These are phyloP conservation scores for Melastoma candidum DNA, from an alignment of 441 rosid species.

Conservation along the genomic window DNA sequence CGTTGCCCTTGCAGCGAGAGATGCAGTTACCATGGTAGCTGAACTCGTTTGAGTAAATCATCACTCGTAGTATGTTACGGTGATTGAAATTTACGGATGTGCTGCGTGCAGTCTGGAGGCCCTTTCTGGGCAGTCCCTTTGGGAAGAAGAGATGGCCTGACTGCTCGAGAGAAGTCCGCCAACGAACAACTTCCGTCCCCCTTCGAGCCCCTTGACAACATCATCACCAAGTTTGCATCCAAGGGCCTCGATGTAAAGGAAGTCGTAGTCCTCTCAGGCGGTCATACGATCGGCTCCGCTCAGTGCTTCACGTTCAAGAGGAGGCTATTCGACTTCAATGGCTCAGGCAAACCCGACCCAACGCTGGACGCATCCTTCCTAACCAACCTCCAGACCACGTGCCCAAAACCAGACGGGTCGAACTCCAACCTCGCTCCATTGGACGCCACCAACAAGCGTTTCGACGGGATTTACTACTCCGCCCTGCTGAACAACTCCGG, in stretches of 20 bases:
- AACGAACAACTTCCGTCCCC: slow-evolving; percentile 61
- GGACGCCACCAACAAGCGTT: slow-evolving; percentile 31
- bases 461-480: slow-evolving; percentile 50
- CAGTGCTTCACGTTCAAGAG: slow-evolving; percentile 72
- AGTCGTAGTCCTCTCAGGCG: slow-evolving; percentile 89
- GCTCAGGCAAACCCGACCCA: slow-evolving; percentile 71
- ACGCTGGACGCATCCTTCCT: slow-evolving; percentile 39
- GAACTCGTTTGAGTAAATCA: neutral
- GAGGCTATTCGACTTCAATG: slow-evolving; percentile 57
- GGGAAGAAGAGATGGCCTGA: slow-evolving; percentile 55
- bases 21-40: slow-evolving; percentile 37
- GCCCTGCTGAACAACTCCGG: slow-evolving; percentile 41
- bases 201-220: slow-evolving; percentile 45
- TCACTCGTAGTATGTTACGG: neutral
- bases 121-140: slow-evolving; percentile 53
- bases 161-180: slow-evolving; percentile 58
- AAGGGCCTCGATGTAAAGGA: slow-evolving; percentile 75
- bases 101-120: slow-evolving; percentile 51
- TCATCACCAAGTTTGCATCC: slow-evolving; percentile 58
- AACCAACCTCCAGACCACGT: slow-evolving; percentile 31
- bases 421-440: slow-evolving; percentile 53
- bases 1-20: slow-evolving; percentile 61
- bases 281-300: slow-evolving; percentile 76
- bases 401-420: slow-evolving; percentile 59
- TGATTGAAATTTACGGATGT: neutral